Percentiles rank a stretch among this genome's conserved stretches.
Evolutionary conservation across 148 eudicot species (phyloP).

Genomic region (Spergularia marina): DNA sequence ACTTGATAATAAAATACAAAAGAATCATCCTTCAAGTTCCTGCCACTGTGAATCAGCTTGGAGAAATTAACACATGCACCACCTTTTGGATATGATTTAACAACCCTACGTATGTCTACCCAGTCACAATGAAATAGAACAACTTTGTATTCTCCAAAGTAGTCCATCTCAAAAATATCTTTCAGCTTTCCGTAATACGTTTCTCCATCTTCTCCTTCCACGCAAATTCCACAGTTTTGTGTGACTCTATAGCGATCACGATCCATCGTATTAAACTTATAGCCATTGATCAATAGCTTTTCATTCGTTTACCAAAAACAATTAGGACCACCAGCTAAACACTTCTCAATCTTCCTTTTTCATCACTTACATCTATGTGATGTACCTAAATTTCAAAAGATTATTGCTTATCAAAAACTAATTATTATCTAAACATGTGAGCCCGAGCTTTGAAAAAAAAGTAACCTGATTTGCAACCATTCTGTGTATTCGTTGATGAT

Average conservation of each 20-base stretch:
- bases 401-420: background rate
- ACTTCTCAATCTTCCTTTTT: background rate
- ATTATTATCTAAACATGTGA: background rate
- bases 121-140: background rate
- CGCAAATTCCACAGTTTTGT: constrained; percentile 18
- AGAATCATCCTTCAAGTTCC: background rate
- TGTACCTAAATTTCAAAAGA: background rate
- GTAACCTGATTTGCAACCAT: constrained; percentile 5
- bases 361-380: background rate
- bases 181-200: background rate
- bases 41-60: constrained; percentile 9
- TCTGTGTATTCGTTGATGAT: background rate
- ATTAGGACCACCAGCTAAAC: background rate
- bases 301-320: background rate
- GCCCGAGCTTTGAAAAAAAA: background rate
- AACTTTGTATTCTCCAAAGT: background rate
- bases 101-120: background rate
- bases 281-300: background rate
- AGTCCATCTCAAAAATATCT: background rate
- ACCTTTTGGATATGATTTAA: constrained; percentile 1
- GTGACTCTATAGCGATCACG: constrained; percentile 7
- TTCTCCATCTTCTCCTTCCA: background rate
- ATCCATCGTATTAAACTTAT: constrained; percentile 11
- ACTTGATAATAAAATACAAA: background rate
- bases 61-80: constrained; percentile 11